Conservation (phyloP, 805 yeast species). For the Saccharomycopsis schoenii region DNA sequence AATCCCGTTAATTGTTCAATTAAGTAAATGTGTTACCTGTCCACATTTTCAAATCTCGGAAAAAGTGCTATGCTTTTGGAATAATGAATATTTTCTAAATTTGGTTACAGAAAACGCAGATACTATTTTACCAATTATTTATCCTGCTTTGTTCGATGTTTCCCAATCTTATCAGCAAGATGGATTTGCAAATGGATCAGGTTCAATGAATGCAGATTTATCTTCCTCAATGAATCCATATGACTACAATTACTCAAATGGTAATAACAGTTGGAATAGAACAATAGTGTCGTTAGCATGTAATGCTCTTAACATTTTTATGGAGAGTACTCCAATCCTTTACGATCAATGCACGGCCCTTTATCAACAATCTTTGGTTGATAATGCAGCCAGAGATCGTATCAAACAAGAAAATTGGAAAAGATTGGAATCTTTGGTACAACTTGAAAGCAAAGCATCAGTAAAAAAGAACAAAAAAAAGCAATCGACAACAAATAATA, state of each 20-base stretch:
- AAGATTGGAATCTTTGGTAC: conserved; percentile 53
- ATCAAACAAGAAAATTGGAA: conserved; percentile 65
- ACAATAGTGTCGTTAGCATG: conserved; percentile 86
- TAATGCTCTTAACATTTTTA: conserved; percentile 81
- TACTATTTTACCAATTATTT: conserved; percentile 83
- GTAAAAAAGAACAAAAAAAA: not conserved
- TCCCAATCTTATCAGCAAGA: conserved; percentile 31
- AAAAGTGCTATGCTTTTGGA: conserved; percentile 88
- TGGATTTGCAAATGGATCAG: conserved; percentile 6
- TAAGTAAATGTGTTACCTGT: conserved; percentile 86
- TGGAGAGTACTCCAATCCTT: conserved; percentile 84
- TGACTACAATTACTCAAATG: conserved; percentile 21
- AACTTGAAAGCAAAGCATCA: conserved; percentile 18
- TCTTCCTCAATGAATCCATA: conserved; percentile 24
- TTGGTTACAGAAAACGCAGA: conserved; percentile 88
- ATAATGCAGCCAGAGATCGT: conserved; percentile 53
- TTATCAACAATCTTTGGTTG: conserved; percentile 71
- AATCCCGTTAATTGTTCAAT: conserved; percentile 86
- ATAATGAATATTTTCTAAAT: conserved; percentile 85
- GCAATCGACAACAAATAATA: not conserved
- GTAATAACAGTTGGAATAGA: conserved; percentile 69
- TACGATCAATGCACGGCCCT: conserved; percentile 89
- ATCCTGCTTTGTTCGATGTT: conserved; percentile 80
- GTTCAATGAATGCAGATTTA: not conserved
- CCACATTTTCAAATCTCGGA: conserved; percentile 97